A percentile compares a stretch with the other conserved stretches of the same genome.
phyloP scores from a whole-genome alignment of 768 basidiomycete species.

The Boletus vermiculosoides region DNA sequence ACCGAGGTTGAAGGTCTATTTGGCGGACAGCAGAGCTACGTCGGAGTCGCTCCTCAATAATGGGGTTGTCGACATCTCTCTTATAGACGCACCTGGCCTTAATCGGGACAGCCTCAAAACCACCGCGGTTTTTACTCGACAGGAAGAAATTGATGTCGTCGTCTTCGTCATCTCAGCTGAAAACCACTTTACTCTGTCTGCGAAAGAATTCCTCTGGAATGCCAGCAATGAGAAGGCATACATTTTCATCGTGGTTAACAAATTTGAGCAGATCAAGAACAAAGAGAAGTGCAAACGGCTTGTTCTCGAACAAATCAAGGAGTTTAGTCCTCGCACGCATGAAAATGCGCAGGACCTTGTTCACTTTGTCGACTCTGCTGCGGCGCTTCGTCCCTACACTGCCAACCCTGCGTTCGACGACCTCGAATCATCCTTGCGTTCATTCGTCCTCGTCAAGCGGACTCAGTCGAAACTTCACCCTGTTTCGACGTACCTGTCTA shows the following conservation, averaged over 20 bases:
- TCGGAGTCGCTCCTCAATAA: constrained; percentile 89
- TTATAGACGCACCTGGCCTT: constrained; percentile 97
- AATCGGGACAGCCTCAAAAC: constrained; percentile 95
- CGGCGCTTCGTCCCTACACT: constrained; percentile 63
- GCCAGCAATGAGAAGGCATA: constrained; percentile 98
- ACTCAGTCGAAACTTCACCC: constrained; percentile 96
- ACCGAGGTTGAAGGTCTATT: constrained; percentile 79
- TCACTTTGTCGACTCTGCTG: constrained; percentile 94
- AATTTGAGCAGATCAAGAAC: constrained; percentile 93
- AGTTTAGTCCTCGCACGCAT: constrained; percentile 88
- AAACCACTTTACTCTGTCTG: constrained; percentile 96
- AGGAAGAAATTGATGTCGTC: constrained; percentile 97
- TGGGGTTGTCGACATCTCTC: constrained; percentile 94
- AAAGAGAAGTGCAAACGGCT: constrained; percentile 88
- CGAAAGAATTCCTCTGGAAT: constrained; percentile 89
- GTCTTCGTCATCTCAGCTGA: constrained; percentile 98
- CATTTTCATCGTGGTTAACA: constrained; percentile 98
- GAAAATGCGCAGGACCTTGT: constrained; percentile 92
- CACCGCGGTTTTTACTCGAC: constrained; percentile 91
- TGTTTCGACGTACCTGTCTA: constrained; percentile 84
- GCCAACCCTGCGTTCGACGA: constrained; percentile 76
- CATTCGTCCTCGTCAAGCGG: constrained; percentile 94
- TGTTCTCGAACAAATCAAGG: constrained; percentile 91
- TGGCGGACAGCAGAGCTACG: constrained; percentile 75
- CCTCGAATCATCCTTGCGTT: constrained; percentile 86